Evolutionary conservation across 345 rosid genomes (phyloP).

Genomic region (Salix purpurea): DNA sequence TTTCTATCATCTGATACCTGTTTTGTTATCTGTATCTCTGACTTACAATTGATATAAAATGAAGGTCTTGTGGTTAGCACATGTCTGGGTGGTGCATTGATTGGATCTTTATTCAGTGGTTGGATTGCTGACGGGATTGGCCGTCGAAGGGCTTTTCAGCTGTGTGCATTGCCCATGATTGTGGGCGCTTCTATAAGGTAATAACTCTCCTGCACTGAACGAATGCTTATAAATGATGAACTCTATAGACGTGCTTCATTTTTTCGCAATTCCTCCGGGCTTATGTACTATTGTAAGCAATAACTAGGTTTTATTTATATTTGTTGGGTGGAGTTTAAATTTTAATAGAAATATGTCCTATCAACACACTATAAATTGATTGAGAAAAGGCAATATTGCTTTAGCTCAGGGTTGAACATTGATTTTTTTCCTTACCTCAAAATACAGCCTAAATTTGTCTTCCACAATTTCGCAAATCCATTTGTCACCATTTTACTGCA

Average conservation of each 20-base stretch:
- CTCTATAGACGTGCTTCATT: not conserved
- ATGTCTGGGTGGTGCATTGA: conserved; percentile 81
- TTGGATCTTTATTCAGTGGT: conserved; percentile 84
- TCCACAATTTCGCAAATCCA: not conserved
- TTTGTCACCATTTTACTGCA: no score
- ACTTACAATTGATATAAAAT: conserved; percentile 14
- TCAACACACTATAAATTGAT: no score
- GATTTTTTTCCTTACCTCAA: no score
- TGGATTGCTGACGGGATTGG: conserved; percentile 82
- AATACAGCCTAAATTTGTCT: no score
- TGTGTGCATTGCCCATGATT: conserved; percentile 85
- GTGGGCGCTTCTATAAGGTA: conserved; percentile 84
- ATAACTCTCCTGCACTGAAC: conserved; percentile 1
- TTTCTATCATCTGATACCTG: not conserved
- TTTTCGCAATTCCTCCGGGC: not conserved
- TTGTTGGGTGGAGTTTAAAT: not conserved
- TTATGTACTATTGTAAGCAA: no score
- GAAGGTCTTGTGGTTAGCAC: conserved; percentile 92
- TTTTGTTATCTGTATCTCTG: not conserved
- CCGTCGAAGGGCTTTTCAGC: conserved; percentile 82
- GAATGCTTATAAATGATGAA: conserved; percentile 4
- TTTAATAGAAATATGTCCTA: no score
- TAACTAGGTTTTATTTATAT: not conserved
- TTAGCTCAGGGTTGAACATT: not conserved
- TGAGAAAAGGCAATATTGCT: not conserved